Conservation (phyloP, 495 filamentous ascomycete genomes). For the Annulohypoxylon bovei region DNA sequence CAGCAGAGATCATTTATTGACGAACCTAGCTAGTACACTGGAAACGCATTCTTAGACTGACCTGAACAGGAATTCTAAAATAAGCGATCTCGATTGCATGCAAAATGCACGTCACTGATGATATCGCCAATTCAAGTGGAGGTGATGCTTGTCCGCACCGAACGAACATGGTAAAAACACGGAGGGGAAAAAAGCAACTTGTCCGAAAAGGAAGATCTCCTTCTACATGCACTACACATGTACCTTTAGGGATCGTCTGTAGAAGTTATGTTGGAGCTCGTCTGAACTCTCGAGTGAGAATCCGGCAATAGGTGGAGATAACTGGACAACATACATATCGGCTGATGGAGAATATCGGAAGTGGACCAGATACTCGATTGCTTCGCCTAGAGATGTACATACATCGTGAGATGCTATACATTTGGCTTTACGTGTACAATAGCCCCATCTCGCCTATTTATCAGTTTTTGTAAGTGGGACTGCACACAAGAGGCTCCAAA, state of each 20-base stretch:
- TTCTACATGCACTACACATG: background rate
- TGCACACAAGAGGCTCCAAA: slow-evolving; percentile 8
- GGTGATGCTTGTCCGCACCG: slow-evolving; percentile 20
- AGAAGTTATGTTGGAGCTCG: slow-evolving; percentile 17
- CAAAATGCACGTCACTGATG: slow-evolving; percentile 39
- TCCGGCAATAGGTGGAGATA: slow-evolving; percentile 26
- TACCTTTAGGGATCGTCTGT: slow-evolving; percentile 22
- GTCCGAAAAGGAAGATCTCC: slow-evolving; percentile 25
- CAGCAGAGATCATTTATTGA: background rate
- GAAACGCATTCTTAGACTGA: background rate
- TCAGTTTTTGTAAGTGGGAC: slow-evolving; percentile 19
- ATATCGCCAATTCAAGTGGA: slow-evolving; percentile 24
- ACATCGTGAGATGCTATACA: slow-evolving; percentile 2
- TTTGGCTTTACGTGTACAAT: background rate
- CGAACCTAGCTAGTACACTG: background rate
- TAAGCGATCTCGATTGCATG: slow-evolving; percentile 36
- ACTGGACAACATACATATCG: slow-evolving; percentile 12
- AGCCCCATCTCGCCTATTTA: slow-evolving; percentile 35
- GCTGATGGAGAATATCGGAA: slow-evolving; percentile 31
- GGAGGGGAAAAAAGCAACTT: slow-evolving; percentile 14
- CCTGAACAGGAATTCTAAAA: slow-evolving; percentile 3
- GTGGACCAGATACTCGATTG: slow-evolving; percentile 20
- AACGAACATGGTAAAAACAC: slow-evolving; percentile 30
- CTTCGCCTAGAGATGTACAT: slow-evolving; percentile 10
- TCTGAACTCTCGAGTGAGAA: slow-evolving; percentile 1